These are phyloP conservation scores for Vitellaria paradoxa DNA, from an alignment of 179 eudicot genomes.

Conservation along the genomic window DNA sequence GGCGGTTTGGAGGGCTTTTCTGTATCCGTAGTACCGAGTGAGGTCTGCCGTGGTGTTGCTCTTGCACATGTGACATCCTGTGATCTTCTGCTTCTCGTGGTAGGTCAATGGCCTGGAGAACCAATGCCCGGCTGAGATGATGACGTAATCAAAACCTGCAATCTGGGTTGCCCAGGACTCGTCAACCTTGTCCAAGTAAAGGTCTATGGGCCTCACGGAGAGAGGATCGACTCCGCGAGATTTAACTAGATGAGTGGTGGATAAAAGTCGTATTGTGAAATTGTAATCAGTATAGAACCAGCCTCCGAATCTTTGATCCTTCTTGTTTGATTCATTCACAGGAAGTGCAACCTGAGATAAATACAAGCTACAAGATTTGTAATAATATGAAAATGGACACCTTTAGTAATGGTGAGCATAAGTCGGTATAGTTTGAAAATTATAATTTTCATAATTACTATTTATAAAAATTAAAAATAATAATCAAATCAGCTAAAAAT, in stretches of 20 bases:
- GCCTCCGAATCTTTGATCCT: slow-evolving; percentile 20
- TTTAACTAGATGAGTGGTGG: slow-evolving; percentile 27
- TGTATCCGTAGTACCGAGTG: slow-evolving; percentile 10
- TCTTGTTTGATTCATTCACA: slow-evolving; percentile 12
- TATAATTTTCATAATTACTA: no score
- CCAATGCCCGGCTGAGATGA: slow-evolving; percentile 39
- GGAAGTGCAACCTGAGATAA: slow-evolving; percentile 24
- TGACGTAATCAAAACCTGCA: slow-evolving; percentile 18
- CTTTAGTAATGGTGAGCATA: no score
- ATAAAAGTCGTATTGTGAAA: slow-evolving; percentile 27
- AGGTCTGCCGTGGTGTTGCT: slow-evolving; percentile 20
- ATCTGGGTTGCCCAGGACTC: slow-evolving; percentile 25
- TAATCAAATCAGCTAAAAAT: no score
- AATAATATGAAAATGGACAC: no score
- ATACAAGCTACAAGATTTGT: neutral
- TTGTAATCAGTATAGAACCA: slow-evolving; percentile 30
- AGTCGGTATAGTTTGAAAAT: no score
- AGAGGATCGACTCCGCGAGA: slow-evolving; percentile 15
- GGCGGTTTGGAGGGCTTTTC: slow-evolving; percentile 10
- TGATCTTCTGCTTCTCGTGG: slow-evolving; percentile 22
- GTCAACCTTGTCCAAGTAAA: slow-evolving; percentile 34
- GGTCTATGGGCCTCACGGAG: slow-evolving; percentile 18
- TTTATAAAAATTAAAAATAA: no score
- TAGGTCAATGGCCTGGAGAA: slow-evolving; percentile 31
- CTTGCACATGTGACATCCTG: slow-evolving; percentile 30